Percentiles rank a stretch among this genome's conserved stretches.
These are phyloP conservation scores for Verticillium nonalfalfae DNA, from an alignment of 2,329 filamentous ascomycete species.

Conservation along the genomic window DNA sequence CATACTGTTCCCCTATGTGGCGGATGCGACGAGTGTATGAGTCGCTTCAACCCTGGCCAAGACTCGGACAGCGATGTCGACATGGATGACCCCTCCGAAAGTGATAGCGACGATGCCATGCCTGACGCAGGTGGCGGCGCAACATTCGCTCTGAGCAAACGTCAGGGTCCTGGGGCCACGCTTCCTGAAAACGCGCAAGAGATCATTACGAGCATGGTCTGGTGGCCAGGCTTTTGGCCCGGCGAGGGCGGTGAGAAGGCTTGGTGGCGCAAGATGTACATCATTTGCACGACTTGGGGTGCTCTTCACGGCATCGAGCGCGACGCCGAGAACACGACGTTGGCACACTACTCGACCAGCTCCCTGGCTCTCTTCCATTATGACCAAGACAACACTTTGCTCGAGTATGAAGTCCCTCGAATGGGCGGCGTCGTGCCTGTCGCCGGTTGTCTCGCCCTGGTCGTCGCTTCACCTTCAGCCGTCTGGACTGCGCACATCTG, in stretches of 20 bases:
- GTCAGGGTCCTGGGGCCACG: neutral
- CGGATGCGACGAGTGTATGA: neutral
- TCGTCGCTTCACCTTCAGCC: conserved; percentile 6
- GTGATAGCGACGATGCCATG: neutral
- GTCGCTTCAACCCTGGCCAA: neutral
- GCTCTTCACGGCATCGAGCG: neutral
- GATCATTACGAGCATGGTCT: neutral
- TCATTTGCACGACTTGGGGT: neutral
- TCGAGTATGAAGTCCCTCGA: neutral
- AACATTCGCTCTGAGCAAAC: neutral
- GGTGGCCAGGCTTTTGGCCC: neutral
- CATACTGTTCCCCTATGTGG: neutral
- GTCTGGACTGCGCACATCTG: conserved; percentile 11
- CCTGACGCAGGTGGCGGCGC: neutral
- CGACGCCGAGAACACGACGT: neutral
- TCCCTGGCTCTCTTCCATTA: neutral
- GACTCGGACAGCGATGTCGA: neutral
- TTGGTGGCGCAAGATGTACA: neutral
- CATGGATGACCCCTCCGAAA: neutral
- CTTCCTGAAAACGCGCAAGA: neutral
- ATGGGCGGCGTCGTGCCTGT: conserved; percentile 9
- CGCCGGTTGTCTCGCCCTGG: conserved; percentile 8
- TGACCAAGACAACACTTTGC: neutral
- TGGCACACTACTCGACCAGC: neutral
- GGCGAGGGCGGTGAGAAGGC: neutral